A percentile compares a stretch with the other conserved stretches of the same genome.
Conservation (phyloP, 169 alveolate species). For the Plasmodium sp. region DNA sequence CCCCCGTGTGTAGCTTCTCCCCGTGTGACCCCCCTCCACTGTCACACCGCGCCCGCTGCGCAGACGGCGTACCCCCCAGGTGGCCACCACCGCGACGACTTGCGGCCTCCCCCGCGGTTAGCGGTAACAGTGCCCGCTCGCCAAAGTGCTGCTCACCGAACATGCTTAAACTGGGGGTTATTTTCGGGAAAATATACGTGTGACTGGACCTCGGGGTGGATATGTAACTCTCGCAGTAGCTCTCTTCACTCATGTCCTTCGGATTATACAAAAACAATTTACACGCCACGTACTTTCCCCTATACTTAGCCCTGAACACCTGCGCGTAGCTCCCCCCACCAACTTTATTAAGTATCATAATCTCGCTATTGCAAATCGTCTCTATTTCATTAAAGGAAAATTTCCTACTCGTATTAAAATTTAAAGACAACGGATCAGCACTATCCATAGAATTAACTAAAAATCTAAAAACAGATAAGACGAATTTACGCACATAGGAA, state of each 20-base stretch:
- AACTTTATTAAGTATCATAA: slow-evolving; percentile 40
- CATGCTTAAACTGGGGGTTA: not conserved
- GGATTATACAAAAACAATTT: slow-evolving; percentile 66
- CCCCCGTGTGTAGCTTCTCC: not conserved
- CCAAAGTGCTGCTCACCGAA: not conserved
- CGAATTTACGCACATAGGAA: slow-evolving; percentile 72
- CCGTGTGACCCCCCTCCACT: not conserved
- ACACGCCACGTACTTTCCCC: slow-evolving; percentile 73
- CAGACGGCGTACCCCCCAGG: not conserved
- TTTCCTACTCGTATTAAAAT: slow-evolving; percentile 28
- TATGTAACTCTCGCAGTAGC: slow-evolving; percentile 69
- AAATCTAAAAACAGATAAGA: slow-evolving; percentile 74
- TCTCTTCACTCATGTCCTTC: slow-evolving; percentile 41
- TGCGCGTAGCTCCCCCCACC: slow-evolving; percentile 75
- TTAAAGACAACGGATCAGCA: slow-evolving; percentile 75
- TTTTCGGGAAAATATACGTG: slow-evolving; percentile 37
- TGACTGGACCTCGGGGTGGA: slow-evolving; percentile 72
- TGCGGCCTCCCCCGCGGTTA: not conserved
- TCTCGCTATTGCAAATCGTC: slow-evolving; percentile 39
- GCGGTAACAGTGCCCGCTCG: not conserved
- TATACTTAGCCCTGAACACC: slow-evolving; percentile 57
- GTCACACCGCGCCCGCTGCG: not conserved
- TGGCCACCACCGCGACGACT: not conserved
- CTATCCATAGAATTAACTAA: slow-evolving; percentile 76
- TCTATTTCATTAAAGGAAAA: slow-evolving; percentile 47